Conservation (phyloP, 1,284 basidiomycete genomes). For the Phlebopus sp. region DNA sequence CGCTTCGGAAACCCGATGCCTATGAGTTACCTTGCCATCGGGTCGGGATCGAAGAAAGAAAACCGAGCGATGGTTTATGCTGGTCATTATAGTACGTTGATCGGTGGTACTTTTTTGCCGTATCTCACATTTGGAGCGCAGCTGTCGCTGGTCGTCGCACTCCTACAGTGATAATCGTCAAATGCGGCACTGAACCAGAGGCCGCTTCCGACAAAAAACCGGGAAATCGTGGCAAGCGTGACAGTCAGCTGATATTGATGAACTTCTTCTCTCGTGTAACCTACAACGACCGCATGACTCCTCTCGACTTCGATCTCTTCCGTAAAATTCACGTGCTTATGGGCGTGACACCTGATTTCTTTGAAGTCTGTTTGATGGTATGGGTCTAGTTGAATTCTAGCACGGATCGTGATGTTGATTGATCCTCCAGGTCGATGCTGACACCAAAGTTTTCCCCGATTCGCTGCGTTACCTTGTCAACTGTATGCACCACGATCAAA, state of each 20-base stretch:
- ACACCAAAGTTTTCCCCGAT: constrained; percentile 89
- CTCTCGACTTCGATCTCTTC: constrained; percentile 97
- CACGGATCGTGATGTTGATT: constrained; percentile 12
- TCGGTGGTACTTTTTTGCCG: background rate
- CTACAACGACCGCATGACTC: constrained; percentile 98
- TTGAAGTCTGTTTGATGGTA: constrained; percentile 97
- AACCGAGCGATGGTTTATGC: constrained; percentile 99
- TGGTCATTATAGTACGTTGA: constrained; percentile 89
- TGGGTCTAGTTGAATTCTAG: constrained; percentile 25
- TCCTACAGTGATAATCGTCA: constrained; percentile 95
- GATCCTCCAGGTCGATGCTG: constrained; percentile 86
- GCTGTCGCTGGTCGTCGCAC: constrained; percentile 83
- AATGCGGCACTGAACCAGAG: constrained; percentile 90
- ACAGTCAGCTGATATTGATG: constrained; percentile 99
- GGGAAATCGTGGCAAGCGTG: constrained; percentile 97
- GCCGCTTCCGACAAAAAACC: constrained; percentile 85
- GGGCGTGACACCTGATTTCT: constrained; percentile 99
- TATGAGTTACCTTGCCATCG: constrained; percentile 93
- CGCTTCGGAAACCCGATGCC: constrained; percentile 95
- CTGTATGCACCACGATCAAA: constrained; percentile 96
- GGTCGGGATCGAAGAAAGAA: constrained; percentile 83
- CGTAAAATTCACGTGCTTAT: constrained; percentile 94
- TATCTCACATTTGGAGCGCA: constrained; percentile 27
- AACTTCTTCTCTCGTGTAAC: constrained; percentile 99
- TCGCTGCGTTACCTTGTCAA: constrained; percentile 89